Evolutionary conservation across 2,329 filamentous ascomycete genomes (phyloP), one percentile per base, ranked within the genome.

Genomic region (Aspergillus melleus): DNA sequence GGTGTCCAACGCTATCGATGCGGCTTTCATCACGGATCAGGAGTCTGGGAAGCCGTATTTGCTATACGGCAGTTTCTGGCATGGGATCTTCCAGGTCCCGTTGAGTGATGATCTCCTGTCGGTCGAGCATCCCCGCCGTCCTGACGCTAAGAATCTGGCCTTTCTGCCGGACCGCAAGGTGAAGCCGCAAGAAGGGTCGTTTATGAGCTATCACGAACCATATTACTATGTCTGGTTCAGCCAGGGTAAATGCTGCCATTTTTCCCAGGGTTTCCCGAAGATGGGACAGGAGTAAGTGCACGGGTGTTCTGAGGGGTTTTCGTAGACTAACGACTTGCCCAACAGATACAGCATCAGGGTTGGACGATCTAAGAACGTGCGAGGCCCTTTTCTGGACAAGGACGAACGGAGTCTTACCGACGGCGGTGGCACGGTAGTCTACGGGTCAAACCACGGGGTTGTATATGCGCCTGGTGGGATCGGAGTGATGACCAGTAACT

Each of bases 221-320:
- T 77, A 71, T 49, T 78, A 77, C 63, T 78, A 78, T 60, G 42
- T 68, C 20, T 78, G 75, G 75, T 76, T 74, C 52, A 77, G 75
- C 53, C 69, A 71, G 57, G 76, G 76, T 12, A 66, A 71, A n/a
- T 77, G 76, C 55, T 77, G 76, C 56, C 60, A 62, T 1, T 73
- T 77, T 42, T n/a, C 64, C 1, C 24, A 61, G 6, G 60, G 61
- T 0, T 69, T 75, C 14, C 74, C 74, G 0, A 24, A 29, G 14
- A 61, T 57, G n/a, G 73, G 72, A 4, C 20, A 69, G 5, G 74
- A 76, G 68, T 76, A 71, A 22, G 69, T 64, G 46, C 19, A 20
- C 20, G n/a, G 9, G 11, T 36, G 24, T n/a, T n/a, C 16, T 30
- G 20, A 32, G 5, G 11, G 10, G 6, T 22, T 32, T 39, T 6